Evolutionary conservation across 2,329 filamentous ascomycete species (phyloP).

Genomic region (Lecanoromycetidae sp.): DNA sequence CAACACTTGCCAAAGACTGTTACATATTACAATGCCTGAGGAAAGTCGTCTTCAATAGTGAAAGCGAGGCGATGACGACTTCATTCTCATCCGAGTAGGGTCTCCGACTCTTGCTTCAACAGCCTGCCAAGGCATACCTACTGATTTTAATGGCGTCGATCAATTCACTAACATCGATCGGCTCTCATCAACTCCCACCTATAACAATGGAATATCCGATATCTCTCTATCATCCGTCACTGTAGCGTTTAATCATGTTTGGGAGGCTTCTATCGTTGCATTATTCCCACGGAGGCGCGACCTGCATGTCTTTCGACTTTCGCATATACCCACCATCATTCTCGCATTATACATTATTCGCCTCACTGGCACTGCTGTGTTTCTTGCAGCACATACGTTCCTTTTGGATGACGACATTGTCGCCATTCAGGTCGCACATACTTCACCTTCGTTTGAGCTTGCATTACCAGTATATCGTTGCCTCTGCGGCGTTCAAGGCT

Average conservation of each 20-base stretch:
- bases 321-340: background rate
- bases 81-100: conserved; percentile 8
- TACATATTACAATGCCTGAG: conserved; percentile 46
- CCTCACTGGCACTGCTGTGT: background rate
- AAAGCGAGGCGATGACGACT: background rate
- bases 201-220: background rate
- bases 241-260: background rate
- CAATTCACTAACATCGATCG: no score
- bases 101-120: background rate
- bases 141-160: no score
- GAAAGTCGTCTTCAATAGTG: conserved; percentile 15
- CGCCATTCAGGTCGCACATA: no score
- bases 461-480: no score
- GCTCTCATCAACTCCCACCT: no score
- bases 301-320: background rate
- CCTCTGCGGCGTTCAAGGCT: no score
- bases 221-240: background rate
- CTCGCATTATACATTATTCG: background rate
- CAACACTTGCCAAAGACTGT: conserved; percentile 61
- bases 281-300: background rate
- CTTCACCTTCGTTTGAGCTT: no score
- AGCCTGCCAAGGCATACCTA: no score
- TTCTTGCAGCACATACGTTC: background rate
- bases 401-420: no score
- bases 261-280: background rate